phyloP scores from a whole-genome alignment of 169 alveolate genomes.

The Toxoplasma gondii region DNA sequence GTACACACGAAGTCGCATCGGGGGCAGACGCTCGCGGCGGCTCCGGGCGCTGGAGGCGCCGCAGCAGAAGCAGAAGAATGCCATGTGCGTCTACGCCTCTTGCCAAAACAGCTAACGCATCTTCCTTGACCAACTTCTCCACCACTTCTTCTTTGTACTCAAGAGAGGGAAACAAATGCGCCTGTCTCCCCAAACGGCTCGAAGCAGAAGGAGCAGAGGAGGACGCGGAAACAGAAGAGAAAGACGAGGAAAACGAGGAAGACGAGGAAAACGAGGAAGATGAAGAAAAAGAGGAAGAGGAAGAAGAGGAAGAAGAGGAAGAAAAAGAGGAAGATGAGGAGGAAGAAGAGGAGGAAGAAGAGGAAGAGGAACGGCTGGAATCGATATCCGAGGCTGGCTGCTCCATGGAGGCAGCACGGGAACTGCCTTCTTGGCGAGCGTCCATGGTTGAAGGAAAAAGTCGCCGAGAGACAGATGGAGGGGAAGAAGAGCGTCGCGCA shows the following conservation, averaged over 20 bases:
- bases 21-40: not conserved
- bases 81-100: constrained; percentile 43
- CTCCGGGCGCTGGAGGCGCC: constrained; percentile 32
- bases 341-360: not conserved
- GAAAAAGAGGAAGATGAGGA: not conserved
- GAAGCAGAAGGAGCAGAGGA: not conserved
- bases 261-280: not conserved
- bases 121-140: not conserved
- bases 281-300: not conserved
- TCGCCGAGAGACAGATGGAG: no score
- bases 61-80: constrained; percentile 37
- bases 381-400: not conserved
- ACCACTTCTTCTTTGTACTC: constrained; percentile 12
- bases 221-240: not conserved
- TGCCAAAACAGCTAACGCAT: constrained; percentile 16
- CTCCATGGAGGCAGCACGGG: not conserved
- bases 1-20: not conserved
- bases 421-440: not conserved
- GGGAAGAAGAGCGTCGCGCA: no score
- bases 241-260: not conserved
- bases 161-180: not conserved
- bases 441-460: no score
- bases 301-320: not conserved
- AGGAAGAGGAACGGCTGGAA: not conserved
- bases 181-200: not conserved